Conservation (phyloP, 495 filamentous ascomycete genomes). For the Neurospora sp. region DNA sequence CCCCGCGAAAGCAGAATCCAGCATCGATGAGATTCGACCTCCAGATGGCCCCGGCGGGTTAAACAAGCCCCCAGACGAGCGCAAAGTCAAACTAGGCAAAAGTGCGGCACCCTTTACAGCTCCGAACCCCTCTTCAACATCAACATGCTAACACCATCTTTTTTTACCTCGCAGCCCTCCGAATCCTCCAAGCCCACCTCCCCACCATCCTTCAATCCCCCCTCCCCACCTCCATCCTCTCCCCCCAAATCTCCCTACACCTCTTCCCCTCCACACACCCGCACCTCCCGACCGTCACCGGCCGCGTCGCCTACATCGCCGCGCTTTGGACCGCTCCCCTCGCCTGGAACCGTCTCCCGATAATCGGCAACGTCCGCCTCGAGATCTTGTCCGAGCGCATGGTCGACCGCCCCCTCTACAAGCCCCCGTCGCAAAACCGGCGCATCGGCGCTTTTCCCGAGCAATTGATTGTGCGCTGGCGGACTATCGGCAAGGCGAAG, state of each 20-base stretch:
- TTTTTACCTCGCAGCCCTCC: conserved; percentile 50
- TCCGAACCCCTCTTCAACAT: background rate
- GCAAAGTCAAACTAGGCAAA: conserved; percentile 81
- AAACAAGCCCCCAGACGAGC: conserved; percentile 50
- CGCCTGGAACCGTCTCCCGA: conserved; percentile 85
- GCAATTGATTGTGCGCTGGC: conserved; percentile 81
- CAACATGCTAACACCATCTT: background rate
- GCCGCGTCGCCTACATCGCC: conserved; percentile 80
- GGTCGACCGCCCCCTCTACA: conserved; percentile 37
- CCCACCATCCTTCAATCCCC: conserved; percentile 77
- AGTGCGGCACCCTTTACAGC: conserved; percentile 43
- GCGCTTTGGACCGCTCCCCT: conserved; percentile 92
- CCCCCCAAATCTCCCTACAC: conserved; percentile 81
- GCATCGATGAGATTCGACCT: conserved; percentile 2
- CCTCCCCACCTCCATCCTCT: conserved; percentile 77
- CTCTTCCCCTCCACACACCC: conserved; percentile 96
- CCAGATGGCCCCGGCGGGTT: conserved; percentile 3
- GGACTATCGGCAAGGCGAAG: conserved; percentile 37
- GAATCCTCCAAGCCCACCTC: conserved; percentile 75
- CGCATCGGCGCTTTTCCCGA: conserved; percentile 47
- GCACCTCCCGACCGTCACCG: conserved; percentile 83
- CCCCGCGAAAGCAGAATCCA: background rate
- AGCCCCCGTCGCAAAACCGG: conserved; percentile 15
- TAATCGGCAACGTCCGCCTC: conserved; percentile 80
- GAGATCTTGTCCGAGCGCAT: conserved; percentile 83